These are phyloP conservation scores for Verticillium tricorpus DNA, from an alignment of 2,329 filamentous ascomycete species.

Conservation along the genomic window DNA sequence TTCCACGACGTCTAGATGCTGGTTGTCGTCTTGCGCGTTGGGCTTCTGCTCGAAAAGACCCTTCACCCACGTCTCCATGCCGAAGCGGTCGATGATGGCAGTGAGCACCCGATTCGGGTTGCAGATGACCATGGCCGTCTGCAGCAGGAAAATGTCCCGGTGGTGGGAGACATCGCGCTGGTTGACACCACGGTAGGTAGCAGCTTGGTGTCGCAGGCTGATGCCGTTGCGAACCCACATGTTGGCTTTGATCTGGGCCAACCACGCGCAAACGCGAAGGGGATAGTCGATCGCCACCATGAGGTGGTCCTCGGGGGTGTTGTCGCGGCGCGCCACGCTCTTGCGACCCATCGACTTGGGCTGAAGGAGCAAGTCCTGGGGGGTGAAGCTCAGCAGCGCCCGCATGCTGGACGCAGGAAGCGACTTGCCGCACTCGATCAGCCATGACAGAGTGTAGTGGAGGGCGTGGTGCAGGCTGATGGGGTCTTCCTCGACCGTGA, in stretches of 20 bases:
- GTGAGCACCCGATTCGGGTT: constrained; percentile 78
- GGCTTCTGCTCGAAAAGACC: constrained; percentile 71
- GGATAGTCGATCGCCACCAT: constrained; percentile 91
- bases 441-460: constrained; percentile 94
- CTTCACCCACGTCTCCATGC: constrained; percentile 81
- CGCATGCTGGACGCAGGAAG: constrained; percentile 65
- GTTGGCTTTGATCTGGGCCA: constrained; percentile 95
- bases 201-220: constrained; percentile 90
- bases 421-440: constrained; percentile 81
- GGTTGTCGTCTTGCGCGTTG: constrained; percentile 74
- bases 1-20: constrained; percentile 89
- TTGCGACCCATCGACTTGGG: constrained; percentile 58
- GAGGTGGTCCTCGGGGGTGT: constrained; percentile 70
- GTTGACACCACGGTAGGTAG: constrained; percentile 83
- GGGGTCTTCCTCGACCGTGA: constrained; percentile 80
- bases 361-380: constrained; percentile 63
- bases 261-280: constrained; percentile 88
- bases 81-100: constrained; percentile 87
- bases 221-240: constrained; percentile 99
- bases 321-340: constrained; percentile 51
- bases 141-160: constrained; percentile 88
- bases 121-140: constrained; percentile 84
- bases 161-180: constrained; percentile 92
- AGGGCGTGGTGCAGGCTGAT: constrained; percentile 98
- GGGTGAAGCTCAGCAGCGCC: constrained; percentile 66